Percentiles rank a stretch among this genome's conserved stretches.
phyloP scores from a whole-genome alignment of 1,139 yeast genomes.

The Yamadazyma buinensis region DNA sequence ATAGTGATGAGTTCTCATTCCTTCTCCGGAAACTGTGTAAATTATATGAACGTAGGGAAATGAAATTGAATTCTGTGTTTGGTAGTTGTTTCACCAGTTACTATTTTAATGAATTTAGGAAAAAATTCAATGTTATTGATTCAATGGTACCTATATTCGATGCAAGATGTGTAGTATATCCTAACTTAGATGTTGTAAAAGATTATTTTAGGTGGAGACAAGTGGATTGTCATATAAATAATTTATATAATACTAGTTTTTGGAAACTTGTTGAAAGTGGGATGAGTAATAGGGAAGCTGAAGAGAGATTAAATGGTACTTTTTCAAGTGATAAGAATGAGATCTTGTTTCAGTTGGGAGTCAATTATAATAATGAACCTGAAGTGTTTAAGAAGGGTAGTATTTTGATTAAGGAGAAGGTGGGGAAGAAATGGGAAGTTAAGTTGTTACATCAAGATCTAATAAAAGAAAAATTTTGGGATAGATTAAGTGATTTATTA shows the following conservation, averaged over 20 bases:
- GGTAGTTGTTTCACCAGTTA: slow-evolving; percentile 79
- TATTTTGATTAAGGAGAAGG: slow-evolving; percentile 47
- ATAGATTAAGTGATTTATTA: too few relatives aligned
- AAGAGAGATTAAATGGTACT: slow-evolving; percentile 68
- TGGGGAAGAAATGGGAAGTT: slow-evolving; percentile 46
- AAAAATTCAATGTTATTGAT: slow-evolving; percentile 41
- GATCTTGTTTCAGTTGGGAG: slow-evolving; percentile 73
- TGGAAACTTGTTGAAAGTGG: slow-evolving; percentile 75
- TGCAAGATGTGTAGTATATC: slow-evolving; percentile 86
- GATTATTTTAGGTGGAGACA: slow-evolving; percentile 96
- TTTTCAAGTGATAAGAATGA: slow-evolving; percentile 84
- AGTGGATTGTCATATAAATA: slow-evolving; percentile 95
- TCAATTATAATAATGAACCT: slow-evolving; percentile 87
- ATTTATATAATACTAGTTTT: slow-evolving; percentile 86
- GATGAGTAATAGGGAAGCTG: slow-evolving; percentile 76
- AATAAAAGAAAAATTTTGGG: slow-evolving; percentile 55
- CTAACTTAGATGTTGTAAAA: slow-evolving; percentile 53
- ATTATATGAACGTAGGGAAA: slow-evolving; percentile 76
- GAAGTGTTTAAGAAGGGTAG: slow-evolving; percentile 90
- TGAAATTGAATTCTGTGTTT: slow-evolving; percentile 75
- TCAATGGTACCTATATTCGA: slow-evolving; percentile 79
- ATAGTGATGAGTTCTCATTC: slow-evolving; percentile 91
- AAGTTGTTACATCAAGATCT: slow-evolving; percentile 51
- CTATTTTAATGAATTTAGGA: slow-evolving; percentile 66
- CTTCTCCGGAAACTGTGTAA: slow-evolving; percentile 58